Evolutionary conservation across 202 grass and related monocot species (phyloP), one percentile per base, ranked within the genome.

Genomic region (Schoenoplectus triqueter): DNA sequence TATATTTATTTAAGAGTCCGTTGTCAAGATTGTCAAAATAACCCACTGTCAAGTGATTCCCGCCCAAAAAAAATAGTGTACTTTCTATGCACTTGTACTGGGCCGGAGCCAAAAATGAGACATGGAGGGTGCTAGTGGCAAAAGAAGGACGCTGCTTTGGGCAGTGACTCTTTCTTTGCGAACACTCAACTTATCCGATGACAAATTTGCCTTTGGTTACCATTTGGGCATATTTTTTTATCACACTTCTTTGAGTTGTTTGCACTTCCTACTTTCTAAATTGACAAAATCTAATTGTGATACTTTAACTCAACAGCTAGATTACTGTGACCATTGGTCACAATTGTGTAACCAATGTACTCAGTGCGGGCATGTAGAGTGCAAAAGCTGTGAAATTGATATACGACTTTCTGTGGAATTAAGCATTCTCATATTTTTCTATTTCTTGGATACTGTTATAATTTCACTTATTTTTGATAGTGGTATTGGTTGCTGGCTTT

Each of bases 401-500:
- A 40, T 6, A 19, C 21, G 2, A 39, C 64, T 62, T 52, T 52
- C 17, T 75, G 73, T 49, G 42, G 40, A 57, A 70, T 50, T 80
- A 60, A 22, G 66, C 89, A 17, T 80, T 67, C 63, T 77, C 88
- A 78, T 93, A 74, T 83, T 84, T 89, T 31, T 81, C 70, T 61
- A 60, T 89, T 7, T 83, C 73, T 80, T 67, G 42, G 45, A 48
- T n/a, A 21, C 47, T 20, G 46, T 50, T 18, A 20, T 78, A 14
- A 59, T 59, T 59, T 60, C 6, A 59, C 42, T 60, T 78, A 60
- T 78, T 78, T 78, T 73, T 91, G 71, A 83, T 88, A 98, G 93
- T 98, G 95, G 95, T 98, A 95, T 73, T 83, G 84, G 87, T 64
- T 91, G 62, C 85, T 98, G 90, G 91, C 93, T 60, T 92, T 88